Base-by-base conservation (phyloP, 148 eudicot genomes). In the Diospyros kaki region DNA sequence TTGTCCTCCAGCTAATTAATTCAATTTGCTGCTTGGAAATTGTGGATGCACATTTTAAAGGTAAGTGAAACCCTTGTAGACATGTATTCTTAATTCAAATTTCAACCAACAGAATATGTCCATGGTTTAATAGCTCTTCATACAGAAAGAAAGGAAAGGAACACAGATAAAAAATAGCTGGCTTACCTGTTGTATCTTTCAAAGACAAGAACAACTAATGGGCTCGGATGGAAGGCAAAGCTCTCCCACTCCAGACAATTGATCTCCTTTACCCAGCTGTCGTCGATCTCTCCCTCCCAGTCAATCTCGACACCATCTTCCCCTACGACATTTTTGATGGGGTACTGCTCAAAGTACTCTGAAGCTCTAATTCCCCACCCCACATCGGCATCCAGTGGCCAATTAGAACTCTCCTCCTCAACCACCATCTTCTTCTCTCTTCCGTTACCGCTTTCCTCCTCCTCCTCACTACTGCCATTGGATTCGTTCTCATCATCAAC, bases 211-310 rank as follows among this genome's bases (percentile, higher is more conserved):
- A 95, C 97, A 53, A 95, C 81, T 64, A 95, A 76, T 6, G 99
- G 99, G 78, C 94, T 93, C 11, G 99, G 99, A 84, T 91, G 99
- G 73, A 90, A 95, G 71, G 99, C 99, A 80, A 89, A 91, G 69
- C 84, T 86, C 84, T 95, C 99, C 99, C 99, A 95, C 79, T 93
- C 97, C 67, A 95, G 84, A 88, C 99, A 88, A 80, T 89, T 91
- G 66, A 95, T 95, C 84, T 95, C 99, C 72, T 87, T 89, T 69
- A 95, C 90, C 91, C 89, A 88, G 59, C 82, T 83, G 79, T 95
- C 88, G 44, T 93, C 99, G 58, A 89, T 74, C 83, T 95, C 99
- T 62, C 98, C 98, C 80, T 90, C 99, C 99, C 99, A 95, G 64
- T 95, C 97, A 72, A 95, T 91, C 78, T 88, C 89, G 42, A 65